Percentiles rank a stretch among this genome's conserved stretches.
phyloP scores from a whole-genome alignment of 2,329 filamentous ascomycete genomes.

The Penicillium digitatum region DNA sequence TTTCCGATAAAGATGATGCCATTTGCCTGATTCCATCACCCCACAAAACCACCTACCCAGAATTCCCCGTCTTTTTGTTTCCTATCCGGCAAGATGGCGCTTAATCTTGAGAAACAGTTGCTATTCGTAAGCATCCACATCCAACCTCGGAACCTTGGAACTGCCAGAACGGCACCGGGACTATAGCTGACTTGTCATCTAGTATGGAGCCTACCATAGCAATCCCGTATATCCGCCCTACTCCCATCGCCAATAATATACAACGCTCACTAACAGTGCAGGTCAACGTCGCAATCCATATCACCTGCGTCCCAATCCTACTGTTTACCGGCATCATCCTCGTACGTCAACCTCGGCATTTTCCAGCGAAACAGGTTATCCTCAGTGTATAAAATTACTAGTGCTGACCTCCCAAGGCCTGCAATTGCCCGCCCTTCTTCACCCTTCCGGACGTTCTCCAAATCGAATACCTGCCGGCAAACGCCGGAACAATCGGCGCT shows the following conservation, averaged over 20 bases:
- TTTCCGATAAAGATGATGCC: background rate
- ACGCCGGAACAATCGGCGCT: slow-evolving; percentile 55
- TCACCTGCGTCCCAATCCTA: slow-evolving; percentile 60
- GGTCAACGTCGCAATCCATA: slow-evolving; percentile 63
- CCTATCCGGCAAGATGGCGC: slow-evolving; percentile 33
- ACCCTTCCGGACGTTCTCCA: slow-evolving; percentile 53
- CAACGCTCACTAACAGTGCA: slow-evolving; percentile 32
- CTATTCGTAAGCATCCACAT: slow-evolving; percentile 53
- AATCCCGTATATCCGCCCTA: slow-evolving; percentile 50
- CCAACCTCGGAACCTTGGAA: slow-evolving; percentile 1
- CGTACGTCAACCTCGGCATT: slow-evolving; percentile 42
- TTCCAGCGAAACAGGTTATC: background rate
- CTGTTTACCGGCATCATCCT: slow-evolving; percentile 58
- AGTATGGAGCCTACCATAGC: slow-evolving; percentile 66
- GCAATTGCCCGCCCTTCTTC: slow-evolving; percentile 53
- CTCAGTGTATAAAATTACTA: background rate
- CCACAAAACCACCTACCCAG: slow-evolving; percentile 1
- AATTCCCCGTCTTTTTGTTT: background rate
- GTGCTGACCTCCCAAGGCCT: slow-evolving; percentile 43
- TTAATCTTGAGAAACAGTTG: slow-evolving; percentile 64
- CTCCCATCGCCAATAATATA: slow-evolving; percentile 10
- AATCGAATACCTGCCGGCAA: slow-evolving; percentile 56
- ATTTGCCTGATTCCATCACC: background rate
- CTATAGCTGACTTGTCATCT: slow-evolving; percentile 18
- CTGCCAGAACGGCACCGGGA: background rate